Evolutionary conservation across 2,329 filamentous ascomycete genomes (phyloP).

Genomic region (Chaetomiaceae sp.): DNA sequence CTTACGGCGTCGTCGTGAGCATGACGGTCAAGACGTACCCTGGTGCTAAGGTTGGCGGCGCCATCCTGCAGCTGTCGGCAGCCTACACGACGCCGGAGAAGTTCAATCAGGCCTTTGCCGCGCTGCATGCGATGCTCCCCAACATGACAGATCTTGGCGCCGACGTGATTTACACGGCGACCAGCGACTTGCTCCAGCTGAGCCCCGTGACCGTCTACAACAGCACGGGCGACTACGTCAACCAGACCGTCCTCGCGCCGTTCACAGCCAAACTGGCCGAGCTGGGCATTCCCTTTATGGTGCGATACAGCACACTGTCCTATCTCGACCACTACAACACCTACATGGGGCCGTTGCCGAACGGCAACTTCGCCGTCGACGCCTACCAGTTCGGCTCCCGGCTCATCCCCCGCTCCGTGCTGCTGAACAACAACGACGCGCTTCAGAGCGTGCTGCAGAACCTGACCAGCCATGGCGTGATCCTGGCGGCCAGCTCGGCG

Average conservation of each 20-base stretch:
- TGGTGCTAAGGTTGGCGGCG: slow-evolving; percentile 11
- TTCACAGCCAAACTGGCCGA: slow-evolving; percentile 36
- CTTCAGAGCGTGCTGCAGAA: too few relatives aligned
- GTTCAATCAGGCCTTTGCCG: slow-evolving; percentile 43
- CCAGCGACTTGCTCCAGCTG: slow-evolving; percentile 35
- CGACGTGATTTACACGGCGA: slow-evolving; percentile 32
- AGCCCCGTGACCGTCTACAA: slow-evolving; percentile 41
- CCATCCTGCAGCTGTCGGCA: slow-evolving; percentile 29
- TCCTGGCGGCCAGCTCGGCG: too few relatives aligned
- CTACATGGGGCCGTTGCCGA: slow-evolving; percentile 35
- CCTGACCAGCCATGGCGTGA: too few relatives aligned
- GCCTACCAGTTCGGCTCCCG: too few relatives aligned
- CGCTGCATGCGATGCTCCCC: slow-evolving; percentile 40
- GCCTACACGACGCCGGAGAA: slow-evolving; percentile 29
- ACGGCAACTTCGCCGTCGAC: slow-evolving; percentile 23
- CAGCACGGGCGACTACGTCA: slow-evolving; percentile 34
- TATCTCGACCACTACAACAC: slow-evolving; percentile 41
- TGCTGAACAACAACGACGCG: too few relatives aligned
- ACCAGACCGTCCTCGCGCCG: slow-evolving; percentile 37
- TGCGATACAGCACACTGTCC: slow-evolving; percentile 16
- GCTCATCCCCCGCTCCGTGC: too few relatives aligned
- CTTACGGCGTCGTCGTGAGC: slow-evolving; percentile 29
- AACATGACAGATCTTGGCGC: slow-evolving; percentile 43
- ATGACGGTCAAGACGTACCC: slow-evolving; percentile 21
- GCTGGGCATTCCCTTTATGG: slow-evolving; percentile 26